phyloP scores from a whole-genome alignment of 768 basidiomycete species.

The Coprinopsis sp. region DNA sequence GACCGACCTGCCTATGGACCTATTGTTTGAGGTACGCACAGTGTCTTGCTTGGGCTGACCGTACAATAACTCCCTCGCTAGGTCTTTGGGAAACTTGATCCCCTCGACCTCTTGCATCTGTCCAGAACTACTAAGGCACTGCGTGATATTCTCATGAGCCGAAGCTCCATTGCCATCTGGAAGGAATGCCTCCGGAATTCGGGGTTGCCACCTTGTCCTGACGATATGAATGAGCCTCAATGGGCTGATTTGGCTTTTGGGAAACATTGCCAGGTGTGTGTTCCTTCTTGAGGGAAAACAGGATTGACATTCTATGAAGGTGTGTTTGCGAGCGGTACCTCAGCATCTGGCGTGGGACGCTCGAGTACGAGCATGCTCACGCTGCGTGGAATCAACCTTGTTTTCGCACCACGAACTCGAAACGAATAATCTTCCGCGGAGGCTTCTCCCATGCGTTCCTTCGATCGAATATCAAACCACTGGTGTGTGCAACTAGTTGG shows the following conservation, averaged over 20 bases:
- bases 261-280: slow-evolving; percentile 13
- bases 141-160: slow-evolving; percentile 19
- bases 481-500: no score
- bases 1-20: not conserved
- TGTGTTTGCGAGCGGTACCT: no score
- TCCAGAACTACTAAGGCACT: slow-evolving; percentile 33
- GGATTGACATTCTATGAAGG: no score
- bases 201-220: slow-evolving; percentile 12
- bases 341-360: no score
- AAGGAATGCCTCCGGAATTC: slow-evolving; percentile 6
- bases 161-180: slow-evolving; percentile 9
- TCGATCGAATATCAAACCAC: no score
- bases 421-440: no score
- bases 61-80: slow-evolving; percentile 11
- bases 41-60: not conserved
- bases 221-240: slow-evolving; percentile 11
- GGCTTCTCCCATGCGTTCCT: no score
- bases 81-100: slow-evolving; percentile 32
- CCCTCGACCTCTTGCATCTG: slow-evolving; percentile 32
- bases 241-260: slow-evolving; percentile 13
- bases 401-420: no score
- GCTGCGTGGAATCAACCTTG: no score
- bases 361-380: no score
- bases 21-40: not conserved
- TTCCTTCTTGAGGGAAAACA: no score